Evolutionary conservation across 2,329 filamentous ascomycete genomes (phyloP), one percentile per base, ranked within the genome.

Genomic region (Aspergillus pseudoviridinutans): DNA sequence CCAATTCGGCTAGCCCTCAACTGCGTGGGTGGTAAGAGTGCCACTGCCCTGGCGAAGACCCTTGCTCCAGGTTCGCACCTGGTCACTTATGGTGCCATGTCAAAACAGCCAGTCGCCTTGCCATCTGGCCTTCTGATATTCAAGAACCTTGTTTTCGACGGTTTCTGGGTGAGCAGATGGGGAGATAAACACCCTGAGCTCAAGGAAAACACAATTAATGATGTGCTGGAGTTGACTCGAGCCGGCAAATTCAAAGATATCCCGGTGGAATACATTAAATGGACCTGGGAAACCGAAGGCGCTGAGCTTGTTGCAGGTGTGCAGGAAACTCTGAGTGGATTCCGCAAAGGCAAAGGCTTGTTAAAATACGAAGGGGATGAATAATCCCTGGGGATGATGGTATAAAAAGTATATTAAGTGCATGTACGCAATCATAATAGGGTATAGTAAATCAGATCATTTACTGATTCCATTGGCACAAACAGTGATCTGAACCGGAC

Each of bases 21-120:
- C 74, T 97, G 94, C 71, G 93, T 99, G 0, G 94, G 94, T 41
- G 94, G 94, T 4, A 91, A 92, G 72, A 86, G 87, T 10, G 91
- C 92, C 3, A 88, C 88, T 28, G 83, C 87, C 1, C 80, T 99
- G 69, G 88, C 92, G 5, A 90, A 92, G 68, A 82, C 84, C 6
- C 81, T 99, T 3, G 81, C 83, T 4, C 78, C 85, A 0, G 84
- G 85, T 24, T 89, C 84, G 1, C 87, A 88, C 56, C 80, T 97
- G 74, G 91, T 99, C 25, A 96, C 93, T 4, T 99, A 99, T 71
- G 94, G 94, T 27, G 93, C 90, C 52, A 99, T 99, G 94, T 87
- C 90, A 35, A 90, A 89, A 72, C 88, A 96, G 78, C 92, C 93
- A 0, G 83, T 97, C 27, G 81, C 83, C 6, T 76, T 97, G 60